Conservation (phyloP, 139 green algal genomes). For the Mychonastes homosphaera region DNA sequence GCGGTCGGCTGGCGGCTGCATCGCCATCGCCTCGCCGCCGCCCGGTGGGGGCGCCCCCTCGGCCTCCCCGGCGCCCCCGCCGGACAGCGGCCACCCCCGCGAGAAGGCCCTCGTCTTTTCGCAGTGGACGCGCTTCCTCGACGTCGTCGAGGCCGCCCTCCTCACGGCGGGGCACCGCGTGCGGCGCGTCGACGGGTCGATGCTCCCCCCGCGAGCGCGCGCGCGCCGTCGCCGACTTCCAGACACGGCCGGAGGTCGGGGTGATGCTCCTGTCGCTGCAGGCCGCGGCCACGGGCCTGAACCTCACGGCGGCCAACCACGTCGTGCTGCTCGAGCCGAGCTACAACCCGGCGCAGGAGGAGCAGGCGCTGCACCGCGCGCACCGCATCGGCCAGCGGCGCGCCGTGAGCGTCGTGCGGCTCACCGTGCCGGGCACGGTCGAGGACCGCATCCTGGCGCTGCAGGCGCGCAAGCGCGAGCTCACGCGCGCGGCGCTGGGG, state of each 20-base stretch:
- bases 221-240: conserved; percentile 65
- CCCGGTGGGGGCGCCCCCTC: neutral
- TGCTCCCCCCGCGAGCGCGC: conserved; percentile 57
- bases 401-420: conserved; percentile 51
- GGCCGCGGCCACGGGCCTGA: conserved; percentile 77
- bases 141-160: conserved; percentile 74
- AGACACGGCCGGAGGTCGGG: conserved; percentile 29
- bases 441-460: conserved; percentile 73
- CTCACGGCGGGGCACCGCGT: conserved; percentile 29
- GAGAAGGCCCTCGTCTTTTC: conserved; percentile 84
- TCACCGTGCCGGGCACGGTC: conserved; percentile 59
- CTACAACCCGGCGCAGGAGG: conserved; percentile 19
- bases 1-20: too few relatives aligned
- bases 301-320: conserved; percentile 79
- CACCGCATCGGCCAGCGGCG: conserved; percentile 72
- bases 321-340: conserved; percentile 69
- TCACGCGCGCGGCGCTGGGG: conserved; percentile 40
- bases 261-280: conserved; percentile 48
- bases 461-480: conserved; percentile 42
- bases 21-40: too few relatives aligned
- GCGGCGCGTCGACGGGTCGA: conserved; percentile 73
- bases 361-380: conserved; percentile 77
- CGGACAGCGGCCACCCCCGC: neutral
- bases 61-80: neutral
- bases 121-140: conserved; percentile 88